Evolutionary conservation across 2,329 filamentous ascomycete genomes (phyloP), one percentile per base, ranked within the genome.

Genomic region (Epichloe festucae): DNA sequence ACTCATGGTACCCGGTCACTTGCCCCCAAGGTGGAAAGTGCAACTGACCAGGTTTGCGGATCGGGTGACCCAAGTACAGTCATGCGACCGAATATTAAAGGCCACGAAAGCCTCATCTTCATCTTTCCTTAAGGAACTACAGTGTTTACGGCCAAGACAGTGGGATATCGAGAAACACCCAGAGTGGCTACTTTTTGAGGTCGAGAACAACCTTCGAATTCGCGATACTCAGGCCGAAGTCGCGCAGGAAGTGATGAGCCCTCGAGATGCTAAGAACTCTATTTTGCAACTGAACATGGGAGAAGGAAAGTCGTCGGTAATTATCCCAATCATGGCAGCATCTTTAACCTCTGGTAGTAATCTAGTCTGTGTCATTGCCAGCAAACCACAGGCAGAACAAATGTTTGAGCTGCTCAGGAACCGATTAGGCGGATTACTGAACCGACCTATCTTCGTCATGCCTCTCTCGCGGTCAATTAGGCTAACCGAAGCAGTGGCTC

Each of bases 241-340:
- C 48, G 77, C 81, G 0, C 38, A 49, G 0, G 59, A 72, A 10
- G 85, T 87, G 76, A 73, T 71, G 6, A 50, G 57, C 0, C 71
- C 72, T 0, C 55, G 59, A 0, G 59, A 57, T 0, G 61, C 58
- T 0, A 44, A 58, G 0, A 84, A 81, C 55, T 61, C 70, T 0
- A 73, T 81, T 1, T 72, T 84, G 66, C 80, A 85, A 57, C 62
- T 86, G 7, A 84, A 84, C 57, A 87, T 86, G 82, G 82, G 82
- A 0, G 74, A 83, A 58, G 82, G 82, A 0, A 85, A 85, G 8
- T 31, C 27, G 27, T 31, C 27, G 3, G 27, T 31, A 0, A 31
- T 31, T 31, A 31, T 31, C 27, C 27, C 27, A 10, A 31, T 31
- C 27, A 31, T 10, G 27, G 27, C 27, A 10, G 27, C 27, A 31